Evolutionary conservation across 2,329 filamentous ascomycete species (phyloP).

Genomic region (Neonectria hederae): DNA sequence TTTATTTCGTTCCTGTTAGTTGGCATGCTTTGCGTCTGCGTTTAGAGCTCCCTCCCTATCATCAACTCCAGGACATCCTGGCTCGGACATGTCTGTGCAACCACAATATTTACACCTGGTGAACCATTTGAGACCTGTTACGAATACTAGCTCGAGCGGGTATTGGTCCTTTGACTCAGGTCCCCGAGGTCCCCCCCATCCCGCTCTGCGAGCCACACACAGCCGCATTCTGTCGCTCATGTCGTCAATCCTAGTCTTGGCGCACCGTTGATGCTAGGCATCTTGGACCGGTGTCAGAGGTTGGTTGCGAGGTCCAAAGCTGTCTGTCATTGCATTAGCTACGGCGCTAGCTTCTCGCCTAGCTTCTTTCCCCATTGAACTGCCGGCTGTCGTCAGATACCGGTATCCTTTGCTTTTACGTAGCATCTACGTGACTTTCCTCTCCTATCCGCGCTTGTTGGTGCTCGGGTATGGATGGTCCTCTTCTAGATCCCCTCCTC

Average conservation of each 20-base stretch:
- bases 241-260: conserved; percentile 12
- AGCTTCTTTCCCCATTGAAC: conserved; percentile 7
- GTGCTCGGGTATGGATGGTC: neutral
- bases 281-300: conserved; percentile 18
- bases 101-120: conserved; percentile 4
- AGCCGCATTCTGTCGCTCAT: conserved; percentile 4
- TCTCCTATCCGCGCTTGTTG: neutral
- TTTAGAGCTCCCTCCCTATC: neutral
- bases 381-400: conserved; percentile 9
- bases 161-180: conserved; percentile 11
- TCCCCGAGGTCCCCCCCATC: neutral
- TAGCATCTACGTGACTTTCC: conserved; percentile 5
- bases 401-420: conserved; percentile 2
- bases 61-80: neutral
- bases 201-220: neutral
- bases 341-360: conserved; percentile 10
- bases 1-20: neutral
- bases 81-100: conserved; percentile 10
- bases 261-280: conserved; percentile 13
- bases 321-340: conserved; percentile 21
- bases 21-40: neutral
- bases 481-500: conserved; percentile 2
- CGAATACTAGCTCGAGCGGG: neutral
- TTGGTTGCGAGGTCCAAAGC: conserved; percentile 5
- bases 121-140: conserved; percentile 6